Evolutionary conservation across 1,284 basidiomycete genomes (phyloP).

Genomic region (Athelia psychrophila): DNA sequence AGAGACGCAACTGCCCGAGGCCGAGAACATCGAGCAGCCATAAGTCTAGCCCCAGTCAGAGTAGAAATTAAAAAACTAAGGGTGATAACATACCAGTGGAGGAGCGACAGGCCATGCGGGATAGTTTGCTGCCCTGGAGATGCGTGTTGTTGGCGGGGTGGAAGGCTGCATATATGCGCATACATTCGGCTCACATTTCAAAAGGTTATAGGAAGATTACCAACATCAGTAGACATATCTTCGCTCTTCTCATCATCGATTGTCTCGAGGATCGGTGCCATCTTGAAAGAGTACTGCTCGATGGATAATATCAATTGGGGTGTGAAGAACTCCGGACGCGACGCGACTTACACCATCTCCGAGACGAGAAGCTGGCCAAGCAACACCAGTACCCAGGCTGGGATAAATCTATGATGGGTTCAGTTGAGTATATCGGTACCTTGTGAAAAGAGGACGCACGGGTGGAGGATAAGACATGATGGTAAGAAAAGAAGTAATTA

Average conservation of each 20-base stretch:
- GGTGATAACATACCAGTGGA: not conserved
- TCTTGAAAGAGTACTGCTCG: no score
- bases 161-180: no score
- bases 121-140: not conserved
- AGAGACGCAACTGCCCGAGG: not conserved
- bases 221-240: no score
- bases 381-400: not conserved
- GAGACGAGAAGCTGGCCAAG: not conserved
- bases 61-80: not conserved
- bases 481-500: not conserved
- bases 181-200: no score
- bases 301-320: no score
- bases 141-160: no score
- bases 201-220: no score
- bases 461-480: not conserved
- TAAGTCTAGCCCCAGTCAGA: not conserved
- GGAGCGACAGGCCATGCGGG: not conserved
- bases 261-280: no score
- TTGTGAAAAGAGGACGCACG: not conserved
- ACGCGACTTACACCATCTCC: not conserved
- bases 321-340: no score
- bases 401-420: not conserved
- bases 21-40: not conserved
- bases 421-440: not conserved
- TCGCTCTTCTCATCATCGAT: no score